phyloP scores from a whole-genome alignment of 2,329 filamentous ascomycete genomes.

The Colletotrichum graminicola region DNA sequence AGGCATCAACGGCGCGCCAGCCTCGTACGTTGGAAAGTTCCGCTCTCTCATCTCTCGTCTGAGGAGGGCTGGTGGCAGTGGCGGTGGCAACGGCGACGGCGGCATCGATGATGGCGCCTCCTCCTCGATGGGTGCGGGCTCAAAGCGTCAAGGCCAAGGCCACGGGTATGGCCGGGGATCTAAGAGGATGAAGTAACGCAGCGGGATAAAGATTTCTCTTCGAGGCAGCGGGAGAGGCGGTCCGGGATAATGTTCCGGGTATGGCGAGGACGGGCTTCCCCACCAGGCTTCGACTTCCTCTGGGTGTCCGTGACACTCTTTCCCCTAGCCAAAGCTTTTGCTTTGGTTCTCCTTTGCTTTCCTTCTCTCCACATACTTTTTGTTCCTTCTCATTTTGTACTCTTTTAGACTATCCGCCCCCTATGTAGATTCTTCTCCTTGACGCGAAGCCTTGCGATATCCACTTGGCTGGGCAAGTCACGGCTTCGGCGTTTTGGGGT shows the following conservation, averaged over 20 bases:
- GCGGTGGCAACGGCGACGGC: slow-evolving; percentile 43
- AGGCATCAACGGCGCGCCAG: slow-evolving; percentile 50
- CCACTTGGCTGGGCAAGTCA: not conserved
- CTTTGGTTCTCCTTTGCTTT: not conserved
- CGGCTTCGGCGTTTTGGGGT: not conserved
- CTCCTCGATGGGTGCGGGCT: slow-evolving; percentile 43
- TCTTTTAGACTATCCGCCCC: not conserved
- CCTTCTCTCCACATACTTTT: not conserved
- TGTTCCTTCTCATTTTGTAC: not conserved
- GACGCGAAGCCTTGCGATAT: not conserved
- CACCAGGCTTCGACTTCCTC: not conserved
- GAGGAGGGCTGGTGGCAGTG: slow-evolving; percentile 44
- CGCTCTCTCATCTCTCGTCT: slow-evolving; percentile 50
- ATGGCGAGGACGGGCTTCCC: not conserved
- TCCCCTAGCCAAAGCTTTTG: not conserved
- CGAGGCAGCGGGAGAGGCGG: not conserved
- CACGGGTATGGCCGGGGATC: slow-evolving; percentile 46
- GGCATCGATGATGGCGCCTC: slow-evolving; percentile 44
- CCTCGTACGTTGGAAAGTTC: slow-evolving; percentile 53
- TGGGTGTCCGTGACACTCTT: slow-evolving; percentile 17
- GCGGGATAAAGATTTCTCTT: not conserved
- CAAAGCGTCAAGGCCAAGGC: slow-evolving; percentile 50
- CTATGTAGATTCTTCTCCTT: not conserved
- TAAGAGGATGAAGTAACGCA: slow-evolving; percentile 53
- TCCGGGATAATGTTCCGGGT: not conserved